Conservation (phyloP, 2,329 filamentous ascomycete species). For the Pestalotiopsis sp. region DNA sequence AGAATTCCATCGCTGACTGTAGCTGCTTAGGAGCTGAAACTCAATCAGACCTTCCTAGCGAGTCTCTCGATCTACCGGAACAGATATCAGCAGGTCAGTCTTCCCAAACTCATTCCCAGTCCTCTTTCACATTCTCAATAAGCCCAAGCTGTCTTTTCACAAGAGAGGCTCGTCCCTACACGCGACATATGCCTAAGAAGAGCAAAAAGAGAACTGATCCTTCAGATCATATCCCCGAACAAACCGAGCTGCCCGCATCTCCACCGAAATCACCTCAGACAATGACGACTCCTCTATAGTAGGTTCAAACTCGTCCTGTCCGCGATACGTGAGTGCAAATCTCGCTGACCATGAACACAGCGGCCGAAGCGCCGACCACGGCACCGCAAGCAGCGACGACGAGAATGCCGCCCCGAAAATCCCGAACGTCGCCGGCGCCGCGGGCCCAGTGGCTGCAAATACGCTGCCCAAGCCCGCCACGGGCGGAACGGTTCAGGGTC, state of each 20-base stretch:
- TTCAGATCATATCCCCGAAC: not conserved
- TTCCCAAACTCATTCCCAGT: not conserved
- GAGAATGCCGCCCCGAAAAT: constrained; percentile 36
- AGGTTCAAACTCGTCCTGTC: not conserved
- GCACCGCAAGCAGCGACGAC: constrained; percentile 33
- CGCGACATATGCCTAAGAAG: not conserved
- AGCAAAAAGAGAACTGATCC: not conserved
- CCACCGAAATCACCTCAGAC: not conserved
- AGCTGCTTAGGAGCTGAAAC: not conserved
- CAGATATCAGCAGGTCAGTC: not conserved
- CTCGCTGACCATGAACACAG: constrained; percentile 19
- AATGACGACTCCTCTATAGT: not conserved
- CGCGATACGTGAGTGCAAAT: constrained; percentile 26
- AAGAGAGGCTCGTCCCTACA: not conserved
- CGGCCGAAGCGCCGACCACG: constrained; percentile 30
- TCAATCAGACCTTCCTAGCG: not conserved
- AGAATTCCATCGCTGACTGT: not conserved
- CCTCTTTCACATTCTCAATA: too few relatives aligned
- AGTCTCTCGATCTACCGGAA: not conserved
- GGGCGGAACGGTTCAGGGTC: constrained; percentile 16
- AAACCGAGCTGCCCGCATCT: not conserved
- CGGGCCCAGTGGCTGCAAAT: constrained; percentile 14
- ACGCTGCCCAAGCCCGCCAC: constrained; percentile 14
- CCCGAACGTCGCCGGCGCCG: constrained; percentile 23
- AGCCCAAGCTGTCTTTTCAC: not conserved